Evolutionary conservation across 768 basidiomycete species (phyloP).

Genomic region (Lactarius sanguifluus): DNA sequence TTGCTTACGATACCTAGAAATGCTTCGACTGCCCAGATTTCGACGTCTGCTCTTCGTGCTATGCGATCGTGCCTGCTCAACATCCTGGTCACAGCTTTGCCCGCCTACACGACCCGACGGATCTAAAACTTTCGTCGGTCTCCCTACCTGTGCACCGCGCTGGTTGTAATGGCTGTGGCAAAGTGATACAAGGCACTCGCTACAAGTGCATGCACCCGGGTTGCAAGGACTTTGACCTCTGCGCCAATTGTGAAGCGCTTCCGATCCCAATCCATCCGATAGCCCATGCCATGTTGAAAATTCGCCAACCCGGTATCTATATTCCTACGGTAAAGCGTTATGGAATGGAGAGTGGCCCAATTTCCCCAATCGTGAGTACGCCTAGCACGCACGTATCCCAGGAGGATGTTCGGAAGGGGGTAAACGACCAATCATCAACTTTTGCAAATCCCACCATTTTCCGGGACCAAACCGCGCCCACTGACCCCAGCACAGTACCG

Average conservation of each 20-base stretch:
- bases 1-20: conserved; percentile 53
- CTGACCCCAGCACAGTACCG: neutral
- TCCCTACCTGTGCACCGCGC: conserved; percentile 47
- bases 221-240: conserved; percentile 83
- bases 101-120: conserved; percentile 51
- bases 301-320: conserved; percentile 52
- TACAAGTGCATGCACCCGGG: conserved; percentile 85
- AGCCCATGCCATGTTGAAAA: conserved; percentile 73
- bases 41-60: conserved; percentile 73
- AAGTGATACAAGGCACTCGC: conserved; percentile 58
- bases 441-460: neutral
- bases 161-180: conserved; percentile 60
- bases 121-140: conserved; percentile 42
- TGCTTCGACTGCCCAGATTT: conserved; percentile 82
- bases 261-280: conserved; percentile 74
- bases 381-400: neutral
- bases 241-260: conserved; percentile 72
- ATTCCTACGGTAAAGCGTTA: conserved; percentile 44
- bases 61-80: conserved; percentile 66
- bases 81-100: conserved; percentile 79
- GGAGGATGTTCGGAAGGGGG: neutral
- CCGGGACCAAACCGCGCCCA: neutral
- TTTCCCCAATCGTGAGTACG: neutral
- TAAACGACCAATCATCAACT: neutral
- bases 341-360: conserved; percentile 26